A percentile compares a stretch with the other conserved stretches of the same genome.
Evolutionary conservation across 2,329 filamentous ascomycete genomes (phyloP).

Genomic region (Neopestalotiopsis sp.): DNA sequence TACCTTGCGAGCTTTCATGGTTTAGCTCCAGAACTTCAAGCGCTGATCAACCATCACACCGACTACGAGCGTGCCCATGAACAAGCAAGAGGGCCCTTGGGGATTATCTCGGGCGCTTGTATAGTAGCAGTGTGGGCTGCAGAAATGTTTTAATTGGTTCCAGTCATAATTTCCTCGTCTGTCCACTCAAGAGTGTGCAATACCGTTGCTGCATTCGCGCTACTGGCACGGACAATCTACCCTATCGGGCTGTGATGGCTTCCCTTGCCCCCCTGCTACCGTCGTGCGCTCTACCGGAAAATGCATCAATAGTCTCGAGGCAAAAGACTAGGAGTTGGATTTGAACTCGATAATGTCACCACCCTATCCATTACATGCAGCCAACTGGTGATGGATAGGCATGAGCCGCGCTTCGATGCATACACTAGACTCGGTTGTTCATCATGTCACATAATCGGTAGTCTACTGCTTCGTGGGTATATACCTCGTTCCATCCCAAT

Average conservation of each 20-base stretch:
- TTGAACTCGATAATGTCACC: conserved; percentile 15
- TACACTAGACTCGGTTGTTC: background rate
- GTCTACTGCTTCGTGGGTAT: conserved; percentile 2
- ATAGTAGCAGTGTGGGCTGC: background rate
- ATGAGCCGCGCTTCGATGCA: background rate
- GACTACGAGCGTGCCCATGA: conserved; percentile 11
- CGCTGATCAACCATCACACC: conserved; percentile 9
- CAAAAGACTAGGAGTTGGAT: background rate
- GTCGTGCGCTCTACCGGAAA: conserved; percentile 20
- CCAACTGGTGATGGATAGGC: background rate
- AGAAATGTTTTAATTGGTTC: conserved; percentile 14
- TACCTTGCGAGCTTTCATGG: background rate
- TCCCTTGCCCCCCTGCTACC: background rate
- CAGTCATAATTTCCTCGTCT: background rate
- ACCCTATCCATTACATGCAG: background rate
- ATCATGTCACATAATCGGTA: background rate
- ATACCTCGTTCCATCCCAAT: conserved; percentile 13
- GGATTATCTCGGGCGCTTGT: conserved; percentile 21
- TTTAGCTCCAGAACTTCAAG: background rate
- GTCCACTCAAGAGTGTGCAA: background rate
- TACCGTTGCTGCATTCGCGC: background rate
- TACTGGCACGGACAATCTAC: background rate
- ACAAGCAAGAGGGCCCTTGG: background rate
- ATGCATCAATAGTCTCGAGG: conserved; percentile 23
- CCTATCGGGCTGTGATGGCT: background rate